Percentiles rank a stretch among this genome's conserved stretches.
phyloP scores from a whole-genome alignment of 148 eudicot genomes.

The Rhododendron vialii region DNA sequence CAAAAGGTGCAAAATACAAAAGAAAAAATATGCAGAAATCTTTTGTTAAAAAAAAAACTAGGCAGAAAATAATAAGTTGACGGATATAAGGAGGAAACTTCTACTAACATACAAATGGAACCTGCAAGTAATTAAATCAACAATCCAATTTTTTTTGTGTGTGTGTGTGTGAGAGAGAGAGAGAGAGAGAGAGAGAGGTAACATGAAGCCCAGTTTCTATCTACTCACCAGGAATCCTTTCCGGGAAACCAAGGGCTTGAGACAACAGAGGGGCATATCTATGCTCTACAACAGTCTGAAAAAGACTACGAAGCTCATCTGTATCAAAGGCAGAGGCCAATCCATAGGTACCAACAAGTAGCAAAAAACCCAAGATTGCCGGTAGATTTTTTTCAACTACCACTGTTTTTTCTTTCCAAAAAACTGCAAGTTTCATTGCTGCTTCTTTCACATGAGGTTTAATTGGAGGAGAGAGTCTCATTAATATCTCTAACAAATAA shows the following conservation, averaged over 20 bases:
- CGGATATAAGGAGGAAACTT: too few relatives aligned
- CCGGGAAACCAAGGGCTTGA: constrained; percentile 15
- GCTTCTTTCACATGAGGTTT: constrained; percentile 9
- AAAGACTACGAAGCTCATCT: constrained; percentile 16
- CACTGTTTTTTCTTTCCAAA: constrained; percentile 11
- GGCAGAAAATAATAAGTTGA: too few relatives aligned
- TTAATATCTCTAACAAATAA: constrained; percentile 13
- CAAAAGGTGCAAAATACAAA: too few relatives aligned
- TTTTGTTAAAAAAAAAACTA: too few relatives aligned
- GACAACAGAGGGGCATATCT: constrained; percentile 9
- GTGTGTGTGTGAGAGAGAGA: too few relatives aligned
- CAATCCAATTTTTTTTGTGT: too few relatives aligned
- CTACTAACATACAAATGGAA: too few relatives aligned
- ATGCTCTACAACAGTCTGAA: constrained; percentile 9
- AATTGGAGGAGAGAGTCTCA: constrained; percentile 11
- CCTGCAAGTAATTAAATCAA: too few relatives aligned
- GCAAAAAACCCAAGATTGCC: constrained; percentile 22
- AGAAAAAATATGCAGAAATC: too few relatives aligned
- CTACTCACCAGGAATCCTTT: constrained; percentile 16
- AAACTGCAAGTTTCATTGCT: constrained; percentile 13
- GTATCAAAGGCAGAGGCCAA: constrained; percentile 22
- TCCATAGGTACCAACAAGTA: constrained; percentile 20
- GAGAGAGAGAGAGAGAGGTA: background rate
- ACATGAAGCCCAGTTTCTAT: background rate
- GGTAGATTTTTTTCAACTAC: background rate